These are phyloP conservation scores for Fusarium sp. DNA, from an alignment of 2,329 filamentous ascomycete genomes.

Conservation along the genomic window DNA sequence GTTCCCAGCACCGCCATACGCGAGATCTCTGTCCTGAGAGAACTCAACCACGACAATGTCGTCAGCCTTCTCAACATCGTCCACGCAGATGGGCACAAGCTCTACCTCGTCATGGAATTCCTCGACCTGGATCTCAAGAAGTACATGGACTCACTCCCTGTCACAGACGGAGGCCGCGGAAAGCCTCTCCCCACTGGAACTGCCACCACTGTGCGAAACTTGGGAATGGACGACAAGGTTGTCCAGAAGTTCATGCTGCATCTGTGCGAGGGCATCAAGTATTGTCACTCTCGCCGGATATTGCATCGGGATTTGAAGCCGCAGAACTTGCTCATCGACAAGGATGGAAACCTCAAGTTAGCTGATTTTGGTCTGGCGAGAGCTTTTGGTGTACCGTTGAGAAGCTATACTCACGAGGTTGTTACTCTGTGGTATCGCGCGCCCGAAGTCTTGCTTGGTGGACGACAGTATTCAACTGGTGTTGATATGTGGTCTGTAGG, in stretches of 20 bases:
- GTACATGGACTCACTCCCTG: constrained; percentile 92
- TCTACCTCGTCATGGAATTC: constrained; percentile 94
- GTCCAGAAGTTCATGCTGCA: constrained; percentile 95
- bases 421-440: constrained; percentile 94
- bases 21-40: constrained; percentile 92
- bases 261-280: constrained; percentile 83
- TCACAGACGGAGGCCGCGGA: constrained; percentile 84
- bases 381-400: constrained; percentile 89
- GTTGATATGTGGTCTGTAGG: constrained; percentile 97
- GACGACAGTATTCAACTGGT: constrained; percentile 91
- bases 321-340: constrained; percentile 88
- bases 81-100: constrained; percentile 93
- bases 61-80: constrained; percentile 91
- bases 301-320: constrained; percentile 91
- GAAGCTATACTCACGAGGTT: constrained; percentile 95
- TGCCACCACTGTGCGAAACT: constrained; percentile 59
- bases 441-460: constrained; percentile 89
- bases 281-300: constrained; percentile 89
- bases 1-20: constrained; percentile 93
- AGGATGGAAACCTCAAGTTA: constrained; percentile 88
- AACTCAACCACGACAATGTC: constrained; percentile 93
- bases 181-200: constrained; percentile 86
- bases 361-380: constrained; percentile 90
- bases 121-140: constrained; percentile 94
- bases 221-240: constrained; percentile 82